Evolutionary conservation across 345 rosid species (phyloP).

Genomic region (Populus simonii): DNA sequence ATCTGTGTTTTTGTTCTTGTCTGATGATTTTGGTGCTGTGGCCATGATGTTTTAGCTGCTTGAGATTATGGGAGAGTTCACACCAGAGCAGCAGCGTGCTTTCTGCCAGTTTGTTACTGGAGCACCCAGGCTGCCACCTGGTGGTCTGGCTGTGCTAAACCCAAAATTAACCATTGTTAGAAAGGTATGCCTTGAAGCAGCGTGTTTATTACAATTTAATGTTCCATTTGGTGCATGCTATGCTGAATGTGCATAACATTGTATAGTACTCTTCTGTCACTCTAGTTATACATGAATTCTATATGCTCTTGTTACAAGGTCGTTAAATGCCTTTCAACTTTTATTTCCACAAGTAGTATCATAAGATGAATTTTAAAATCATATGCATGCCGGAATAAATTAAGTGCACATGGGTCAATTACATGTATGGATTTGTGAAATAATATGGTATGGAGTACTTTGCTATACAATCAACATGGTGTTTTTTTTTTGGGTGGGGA

Average conservation of each 20-base stretch:
- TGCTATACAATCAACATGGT: background rate
- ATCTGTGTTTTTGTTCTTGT: no score
- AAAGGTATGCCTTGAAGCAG: constrained; percentile 52
- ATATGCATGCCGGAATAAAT: background rate
- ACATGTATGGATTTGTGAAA: background rate
- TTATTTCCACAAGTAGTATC: background rate
- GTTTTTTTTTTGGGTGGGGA: background rate
- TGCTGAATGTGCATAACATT: background rate
- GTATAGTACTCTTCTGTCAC: background rate
- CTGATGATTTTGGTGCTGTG: constrained; percentile 1
- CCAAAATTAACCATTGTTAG: constrained; percentile 97
- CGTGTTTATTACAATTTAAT: background rate
- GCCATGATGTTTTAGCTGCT: constrained; percentile 52
- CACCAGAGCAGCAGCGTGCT: constrained; percentile 94
- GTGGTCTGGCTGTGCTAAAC: constrained; percentile 90
- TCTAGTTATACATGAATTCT: background rate
- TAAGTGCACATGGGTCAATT: background rate
- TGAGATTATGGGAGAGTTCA: constrained; percentile 96
- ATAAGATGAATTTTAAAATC: background rate
- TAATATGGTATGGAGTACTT: background rate
- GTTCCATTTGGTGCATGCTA: background rate
- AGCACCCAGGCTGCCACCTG: constrained; percentile 99
- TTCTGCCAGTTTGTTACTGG: constrained; percentile 99
- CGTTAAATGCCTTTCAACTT: background rate
- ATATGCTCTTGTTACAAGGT: background rate